Evolutionary conservation across 768 basidiomycete genomes (phyloP), one percentile per base, ranked within the genome.

Genomic region (Sporobolomyces phaffii): DNA sequence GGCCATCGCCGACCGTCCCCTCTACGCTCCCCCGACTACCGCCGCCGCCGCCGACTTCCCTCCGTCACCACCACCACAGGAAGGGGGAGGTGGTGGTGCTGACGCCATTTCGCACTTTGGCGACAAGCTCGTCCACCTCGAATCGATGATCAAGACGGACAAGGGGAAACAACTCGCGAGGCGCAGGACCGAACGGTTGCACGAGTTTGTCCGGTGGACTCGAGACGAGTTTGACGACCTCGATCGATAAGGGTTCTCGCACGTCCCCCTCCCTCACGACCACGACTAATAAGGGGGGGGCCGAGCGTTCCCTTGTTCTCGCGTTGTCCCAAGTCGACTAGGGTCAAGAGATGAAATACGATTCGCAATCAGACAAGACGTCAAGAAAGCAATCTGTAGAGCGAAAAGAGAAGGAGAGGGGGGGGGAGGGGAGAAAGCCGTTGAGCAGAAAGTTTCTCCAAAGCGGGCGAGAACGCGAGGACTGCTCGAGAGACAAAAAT

Each of bases 51-150:
- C 45, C 29, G 20, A 8, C 17, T 52, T 47, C 29, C 57, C 26
- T 0, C 53, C 50, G 28, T 7, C 51, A 20, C 24, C 36, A 1
- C 11, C 58, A 9, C 41, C 49, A 28, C n/a, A n/a, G n/a, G n/a
- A n/a, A n/a, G n/a, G n/a, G n/a, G n/a, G n/a, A n/a, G n/a, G n/a
- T n/a, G n/a, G n/a, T n/a, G 56, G 44, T 13, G 24, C 40, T 26
- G 61, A 58, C 40, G 67, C 72, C 2, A 66, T 75, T 52, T 62
- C 48, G 2, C 74, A 75, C 51, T 75, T 73, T 36, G 60, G 70
- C 51, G 74, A 75, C 47, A 75, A 75, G 56, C 64, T 75, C 3
- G 44, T 74, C 50, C 60, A 60, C 15, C 64, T 75, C 18, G 64
- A 73, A 26, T 53, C 41, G 3, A 64, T 73, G 72, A 70, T 75